phyloP scores from a whole-genome alignment of 2,329 filamentous ascomycete species.

The Taxawa tesnikishii region DNA sequence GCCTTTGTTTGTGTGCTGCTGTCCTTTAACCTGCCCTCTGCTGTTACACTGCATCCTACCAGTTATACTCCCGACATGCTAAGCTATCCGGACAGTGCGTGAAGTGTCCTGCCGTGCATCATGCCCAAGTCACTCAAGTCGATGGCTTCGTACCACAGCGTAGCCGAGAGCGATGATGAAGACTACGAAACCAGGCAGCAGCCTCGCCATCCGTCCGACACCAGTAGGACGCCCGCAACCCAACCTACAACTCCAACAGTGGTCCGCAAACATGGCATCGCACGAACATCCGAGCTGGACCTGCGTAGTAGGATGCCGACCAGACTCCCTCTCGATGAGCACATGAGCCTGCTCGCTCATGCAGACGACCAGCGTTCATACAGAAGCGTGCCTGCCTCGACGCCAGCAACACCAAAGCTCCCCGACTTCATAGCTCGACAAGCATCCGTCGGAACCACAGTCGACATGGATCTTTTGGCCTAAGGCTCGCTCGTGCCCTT shows the following conservation, averaged over 20 bases:
- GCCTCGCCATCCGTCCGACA: slow-evolving; percentile 8
- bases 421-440: slow-evolving; percentile 17
- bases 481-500: slow-evolving; percentile 44
- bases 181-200: slow-evolving; percentile 18
- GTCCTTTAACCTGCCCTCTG: no score
- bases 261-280: slow-evolving; percentile 10
- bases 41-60: no score
- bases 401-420: slow-evolving; percentile 27
- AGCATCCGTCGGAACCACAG: slow-evolving; percentile 28
- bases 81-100: no score
- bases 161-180: slow-evolving; percentile 20
- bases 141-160: slow-evolving; percentile 19
- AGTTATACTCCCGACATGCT: no score
- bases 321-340: slow-evolving; percentile 27
- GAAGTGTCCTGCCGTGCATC: no score
- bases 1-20: no score
- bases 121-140: slow-evolving; percentile 24
- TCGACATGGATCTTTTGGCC: slow-evolving; percentile 37
- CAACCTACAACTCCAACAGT: slow-evolving; percentile 20
- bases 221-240: slow-evolving; percentile 15
- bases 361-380: slow-evolving; percentile 26
- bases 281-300: slow-evolving; percentile 20
- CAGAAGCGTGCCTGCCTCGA: slow-evolving; percentile 26
- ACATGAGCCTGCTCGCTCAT: slow-evolving; percentile 32
- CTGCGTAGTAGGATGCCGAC: slow-evolving; percentile 17